Evolutionary conservation across 257 asterid genomes (phyloP).

Genomic region (Capsicum rhomboideum): DNA sequence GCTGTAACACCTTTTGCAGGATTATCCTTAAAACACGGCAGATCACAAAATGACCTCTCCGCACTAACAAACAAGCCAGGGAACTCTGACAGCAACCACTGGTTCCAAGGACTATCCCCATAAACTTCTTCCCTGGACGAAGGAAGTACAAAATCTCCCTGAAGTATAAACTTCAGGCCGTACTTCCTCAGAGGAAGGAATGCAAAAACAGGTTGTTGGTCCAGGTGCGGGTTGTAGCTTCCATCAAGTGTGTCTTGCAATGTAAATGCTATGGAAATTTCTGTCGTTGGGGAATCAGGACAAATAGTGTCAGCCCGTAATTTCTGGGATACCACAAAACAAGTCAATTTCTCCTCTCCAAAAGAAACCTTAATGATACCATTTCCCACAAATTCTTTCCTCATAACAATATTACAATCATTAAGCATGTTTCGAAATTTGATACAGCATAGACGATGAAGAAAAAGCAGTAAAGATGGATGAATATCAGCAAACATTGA

Average conservation of each 20-base stretch:
- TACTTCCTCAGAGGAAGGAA: conserved; percentile 90
- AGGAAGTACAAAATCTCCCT: conserved; percentile 93
- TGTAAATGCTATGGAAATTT: conserved; percentile 81
- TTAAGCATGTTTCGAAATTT: conserved; percentile 56
- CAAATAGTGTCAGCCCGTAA: conserved; percentile 47
- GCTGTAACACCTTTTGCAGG: conserved; percentile 68
- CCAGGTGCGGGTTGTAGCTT: conserved; percentile 46
- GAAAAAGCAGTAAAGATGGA: conserved; percentile 73
- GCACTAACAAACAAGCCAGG: conserved; percentile 78
- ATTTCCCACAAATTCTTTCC: conserved; percentile 56
- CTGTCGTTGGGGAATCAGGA: conserved; percentile 55
- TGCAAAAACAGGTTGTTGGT: conserved; percentile 91
- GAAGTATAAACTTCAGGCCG: conserved; percentile 86
- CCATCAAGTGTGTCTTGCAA: conserved; percentile 48
- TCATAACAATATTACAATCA: conserved; percentile 59
- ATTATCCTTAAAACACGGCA: conserved; percentile 60
- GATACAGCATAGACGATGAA: conserved; percentile 29
- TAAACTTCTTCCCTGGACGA: conserved; percentile 98
- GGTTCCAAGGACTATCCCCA: conserved; percentile 90
- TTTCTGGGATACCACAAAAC: conserved; percentile 73
- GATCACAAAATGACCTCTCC: conserved; percentile 60
- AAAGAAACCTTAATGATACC: conserved; percentile 66
- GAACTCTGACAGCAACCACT: conserved; percentile 82
- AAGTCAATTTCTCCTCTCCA: conserved; percentile 66
- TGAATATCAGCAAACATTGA: conserved; percentile 88